Base-by-base conservation (phyloP, 2,329 filamentous ascomycete species). In the Annulohypoxylon truncatum region DNA sequence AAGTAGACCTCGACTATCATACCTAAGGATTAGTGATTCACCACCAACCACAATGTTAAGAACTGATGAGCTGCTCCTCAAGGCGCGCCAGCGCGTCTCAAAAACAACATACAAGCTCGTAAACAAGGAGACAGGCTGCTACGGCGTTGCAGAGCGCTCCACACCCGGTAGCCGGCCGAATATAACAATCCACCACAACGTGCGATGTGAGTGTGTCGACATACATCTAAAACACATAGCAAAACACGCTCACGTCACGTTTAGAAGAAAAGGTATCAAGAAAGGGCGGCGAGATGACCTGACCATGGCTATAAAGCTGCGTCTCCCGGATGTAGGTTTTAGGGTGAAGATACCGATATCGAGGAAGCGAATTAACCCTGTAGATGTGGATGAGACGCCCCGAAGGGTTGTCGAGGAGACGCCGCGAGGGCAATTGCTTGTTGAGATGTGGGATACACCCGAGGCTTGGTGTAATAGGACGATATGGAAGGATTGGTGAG, bases 401-500 rank as follows among this genome's bases (percentile, higher is more conserved):
- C 2, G 51, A 0, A 42, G 55, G 1, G 51, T 58, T 3, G 61
- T 73, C 1, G 58, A 68, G 2, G 70, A 71, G 2, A 57, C 15
- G 7, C 13, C 54, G 18, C 52, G 56, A 1, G 61, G 61, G 12
- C 69, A 73, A 50, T 9, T 33, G 1, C 58, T 73, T 0, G 31
- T 71, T 2, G 72, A 72, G 59, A 61, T 64, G 24, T 73, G 72
- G 71, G 68, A 69, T 46, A 71, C 31, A 9, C 53, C 64, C 1
- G 31, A 68, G 56, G 70, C 68, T 5, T 74, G 66, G 52, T 46
- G 42, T 28, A 40, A 33, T 15, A 63, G 72, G 15, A 64, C 10
- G 1, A 70, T 73, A 51, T 73, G 71, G 70, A 67, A 61, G 29
- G 71, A 73, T 47, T 74, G 71, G 71, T 73, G 42, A 68, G 31